Percentiles rank a stretch among this genome's conserved stretches.
Evolutionary conservation across 2,329 filamentous ascomycete species (phyloP).

Genomic region (Cytospora leucostoma): DNA sequence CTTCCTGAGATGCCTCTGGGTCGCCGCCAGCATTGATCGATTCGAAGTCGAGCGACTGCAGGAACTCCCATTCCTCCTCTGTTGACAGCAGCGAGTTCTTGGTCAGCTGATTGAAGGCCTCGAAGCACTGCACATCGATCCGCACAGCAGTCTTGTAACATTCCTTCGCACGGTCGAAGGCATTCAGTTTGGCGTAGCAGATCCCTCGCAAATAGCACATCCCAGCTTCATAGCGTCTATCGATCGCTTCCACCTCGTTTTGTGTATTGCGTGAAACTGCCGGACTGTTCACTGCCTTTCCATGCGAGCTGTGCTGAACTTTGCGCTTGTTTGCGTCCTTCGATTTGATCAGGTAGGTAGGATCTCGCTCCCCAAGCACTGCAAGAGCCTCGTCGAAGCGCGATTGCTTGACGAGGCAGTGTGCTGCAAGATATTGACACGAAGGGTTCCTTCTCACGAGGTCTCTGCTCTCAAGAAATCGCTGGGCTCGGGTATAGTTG

Average conservation of each 20-base stretch:
- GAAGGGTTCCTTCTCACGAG: conserved; percentile 79
- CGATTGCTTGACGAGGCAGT: conserved; percentile 91
- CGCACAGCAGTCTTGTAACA: conserved; percentile 97
- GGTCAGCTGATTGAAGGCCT: conserved; percentile 97
- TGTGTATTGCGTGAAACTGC: conserved; percentile 31
- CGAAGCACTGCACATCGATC: conserved; percentile 97
- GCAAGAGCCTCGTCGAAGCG: conserved; percentile 86
- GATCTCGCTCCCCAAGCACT: conserved; percentile 89
- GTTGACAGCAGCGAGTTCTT: conserved; percentile 88
- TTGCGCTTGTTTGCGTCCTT: conserved; percentile 67
- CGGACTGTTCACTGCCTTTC: conserved; percentile 21
- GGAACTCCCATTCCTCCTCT: conserved; percentile 85
- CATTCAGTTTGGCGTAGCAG: conserved; percentile 95
- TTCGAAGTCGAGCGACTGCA: conserved; percentile 89
- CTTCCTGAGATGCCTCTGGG: conserved; percentile 69
- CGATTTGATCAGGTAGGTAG: conserved; percentile 75
- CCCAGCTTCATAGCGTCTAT: conserved; percentile 85
- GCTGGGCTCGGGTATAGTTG: conserved; percentile 89
- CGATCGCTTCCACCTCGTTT: conserved; percentile 66
- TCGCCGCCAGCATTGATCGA: conserved; percentile 69
- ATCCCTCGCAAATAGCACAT: conserved; percentile 96
- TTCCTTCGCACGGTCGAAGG: conserved; percentile 94
- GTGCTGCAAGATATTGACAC: conserved; percentile 88
- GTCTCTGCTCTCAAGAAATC: conserved; percentile 81
- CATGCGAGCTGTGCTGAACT: conserved; percentile 55